Evolutionary conservation across 257 asterid genomes (phyloP), one percentile per base, ranked within the genome.

Genomic region (Solanum bulbocastanum): DNA sequence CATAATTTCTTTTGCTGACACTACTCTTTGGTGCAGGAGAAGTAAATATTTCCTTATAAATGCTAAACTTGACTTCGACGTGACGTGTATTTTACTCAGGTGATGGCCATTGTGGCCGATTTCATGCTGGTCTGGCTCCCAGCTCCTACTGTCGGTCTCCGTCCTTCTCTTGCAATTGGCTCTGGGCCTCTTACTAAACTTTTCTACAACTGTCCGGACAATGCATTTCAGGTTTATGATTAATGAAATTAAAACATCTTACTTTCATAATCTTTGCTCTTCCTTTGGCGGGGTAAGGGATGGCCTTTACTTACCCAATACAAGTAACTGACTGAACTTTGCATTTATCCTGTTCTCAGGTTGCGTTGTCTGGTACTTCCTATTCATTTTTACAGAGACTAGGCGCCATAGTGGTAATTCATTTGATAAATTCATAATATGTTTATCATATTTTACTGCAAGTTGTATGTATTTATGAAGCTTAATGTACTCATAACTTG

Each of bases 41-140:
- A 46, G 42, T 81, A 16, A 79, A 8, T 25, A 42, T 42, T 42
- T 81, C 37, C n/a, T 81, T 49, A 37, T 46, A 44, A 81, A 27
- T 27, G 37, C 42, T 81, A 81, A 15, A 46, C 30, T 30, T 85
- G 87, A 85, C 81, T 58, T 37, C 8, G 4, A 5, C 23, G 5
- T 62, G 40, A 85, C 12, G 0, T 62, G 27, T 44, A 84, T 58
- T 87, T 81, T 81, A 2, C 85, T 84, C 90, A 96, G 99, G 94
- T 97, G 73, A 96, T 97, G 99, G 98, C 99, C 87, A 91, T 97
- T 85, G 90, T 97, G 88, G 99, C 99, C 73, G 99, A 97, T 93
- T 97, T 97, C 94, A 97, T 97, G 99, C 96, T 97, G 20, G 99
- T 95, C 20, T 97, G 98, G 98, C 95, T 97, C 81, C 99, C 99